Evolutionary conservation across 257 asterid genomes (phyloP).

Genomic region (Solanum ossicruentum): DNA sequence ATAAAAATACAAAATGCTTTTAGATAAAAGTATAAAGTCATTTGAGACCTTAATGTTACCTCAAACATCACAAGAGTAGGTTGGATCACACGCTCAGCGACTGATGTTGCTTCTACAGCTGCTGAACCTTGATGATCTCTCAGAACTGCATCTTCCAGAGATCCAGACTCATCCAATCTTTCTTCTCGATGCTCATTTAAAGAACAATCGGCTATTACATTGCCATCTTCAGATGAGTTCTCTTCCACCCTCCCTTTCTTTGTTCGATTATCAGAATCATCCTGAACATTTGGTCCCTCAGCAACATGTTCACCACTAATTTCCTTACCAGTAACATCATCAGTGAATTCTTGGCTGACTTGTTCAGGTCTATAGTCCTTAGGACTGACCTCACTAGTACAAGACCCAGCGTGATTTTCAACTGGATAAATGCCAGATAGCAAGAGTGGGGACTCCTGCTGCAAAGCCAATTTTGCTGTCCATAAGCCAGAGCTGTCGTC

Average conservation of each 20-base stretch:
- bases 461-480: constrained; percentile 63
- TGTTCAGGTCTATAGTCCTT: constrained; percentile 55
- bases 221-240: constrained; percentile 55
- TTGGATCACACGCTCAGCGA: constrained; percentile 78
- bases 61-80: constrained; percentile 97
- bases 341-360: constrained; percentile 41
- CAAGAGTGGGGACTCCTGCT: constrained; percentile 34
- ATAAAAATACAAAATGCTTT: background rate
- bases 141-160: constrained; percentile 34
- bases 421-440: constrained; percentile 14
- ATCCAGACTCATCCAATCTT: constrained; percentile 39
- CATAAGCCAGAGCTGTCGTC: constrained; percentile 84
- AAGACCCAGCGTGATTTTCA: constrained; percentile 25
- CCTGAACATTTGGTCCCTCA: constrained; percentile 42
- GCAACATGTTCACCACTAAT: constrained; percentile 53
- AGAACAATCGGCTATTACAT: constrained; percentile 37
- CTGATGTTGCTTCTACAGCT: constrained; percentile 67
- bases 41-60: constrained; percentile 29
- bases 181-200: constrained; percentile 53
- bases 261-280: constrained; percentile 64
- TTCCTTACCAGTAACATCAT: constrained; percentile 74
- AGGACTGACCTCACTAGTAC: constrained; percentile 34
- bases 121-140: constrained; percentile 59
- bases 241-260: constrained; percentile 69
- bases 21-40: background rate